These are phyloP conservation scores for Cladosporium sp. DNA, from an alignment of 2,329 filamentous ascomycete genomes.

Conservation along the genomic window DNA sequence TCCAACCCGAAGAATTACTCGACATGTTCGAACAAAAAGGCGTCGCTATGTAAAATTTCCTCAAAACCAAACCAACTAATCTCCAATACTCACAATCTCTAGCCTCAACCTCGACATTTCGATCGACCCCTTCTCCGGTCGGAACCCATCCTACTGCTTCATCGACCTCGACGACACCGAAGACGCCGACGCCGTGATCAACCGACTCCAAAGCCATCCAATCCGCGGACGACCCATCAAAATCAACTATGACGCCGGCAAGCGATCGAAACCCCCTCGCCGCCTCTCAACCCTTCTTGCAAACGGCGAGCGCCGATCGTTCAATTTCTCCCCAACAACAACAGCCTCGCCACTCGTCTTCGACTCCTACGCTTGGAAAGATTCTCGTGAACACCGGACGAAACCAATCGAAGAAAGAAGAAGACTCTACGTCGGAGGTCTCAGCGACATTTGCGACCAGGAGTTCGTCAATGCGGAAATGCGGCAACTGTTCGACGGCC, in stretches of 20 bases:
- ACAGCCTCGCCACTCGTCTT: slow-evolving; percentile 25
- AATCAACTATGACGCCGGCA: slow-evolving; percentile 49
- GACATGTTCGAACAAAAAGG: background rate
- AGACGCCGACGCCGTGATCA: slow-evolving; percentile 59
- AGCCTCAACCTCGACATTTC: slow-evolving; percentile 66
- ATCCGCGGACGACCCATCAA: slow-evolving; percentile 62
- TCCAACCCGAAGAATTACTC: slow-evolving; percentile 42
- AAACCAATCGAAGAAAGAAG: slow-evolving; percentile 38
- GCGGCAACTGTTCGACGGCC: slow-evolving; percentile 46
- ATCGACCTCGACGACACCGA: slow-evolving; percentile 63
- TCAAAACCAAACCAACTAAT: background rate
- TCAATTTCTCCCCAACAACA: background rate
- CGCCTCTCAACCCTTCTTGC: background rate
- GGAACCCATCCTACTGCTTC: slow-evolving; percentile 75
- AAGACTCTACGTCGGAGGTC: slow-evolving; percentile 50
- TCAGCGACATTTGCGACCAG: slow-evolving; percentile 47
- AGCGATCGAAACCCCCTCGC: background rate
- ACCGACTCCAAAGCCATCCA: slow-evolving; percentile 54
- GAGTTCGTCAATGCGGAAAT: slow-evolving; percentile 45
- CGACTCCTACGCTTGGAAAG: slow-evolving; percentile 47
- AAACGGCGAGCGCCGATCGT: background rate
- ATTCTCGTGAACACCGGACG: slow-evolving; percentile 38
- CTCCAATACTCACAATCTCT: background rate
- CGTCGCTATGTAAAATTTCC: slow-evolving; percentile 36
- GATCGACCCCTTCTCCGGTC: slow-evolving; percentile 65